These are phyloP conservation scores for barrel medic (Medicago truncatula) DNA, from an alignment of 306 rosid genomes.

Conservation along the genomic window MtrunA17r5.0-ANR NC_053045.1:36179001-36179500, in stretches of 20 bases:
- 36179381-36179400: background rate
- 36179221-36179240: background rate
- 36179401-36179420: background rate
- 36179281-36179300: background rate
- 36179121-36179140: background rate
- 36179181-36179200: background rate
- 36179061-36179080: background rate
- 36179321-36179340: background rate
- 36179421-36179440: background rate
- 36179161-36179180: background rate
- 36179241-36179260: background rate
- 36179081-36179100: background rate
- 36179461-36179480: background rate
- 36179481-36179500: background rate
- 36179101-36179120: background rate
- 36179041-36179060: background rate
- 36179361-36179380: background rate
- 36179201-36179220: background rate
- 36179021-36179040: background rate
- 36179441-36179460: background rate
- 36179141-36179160: constrained; percentile 1
- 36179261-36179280: background rate
- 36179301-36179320: background rate
- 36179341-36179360: background rate
- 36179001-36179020: background rate